Conservation (phyloP, 108 stramenopile genomes). For the Mayamaea pseudoterrestris region DNA sequence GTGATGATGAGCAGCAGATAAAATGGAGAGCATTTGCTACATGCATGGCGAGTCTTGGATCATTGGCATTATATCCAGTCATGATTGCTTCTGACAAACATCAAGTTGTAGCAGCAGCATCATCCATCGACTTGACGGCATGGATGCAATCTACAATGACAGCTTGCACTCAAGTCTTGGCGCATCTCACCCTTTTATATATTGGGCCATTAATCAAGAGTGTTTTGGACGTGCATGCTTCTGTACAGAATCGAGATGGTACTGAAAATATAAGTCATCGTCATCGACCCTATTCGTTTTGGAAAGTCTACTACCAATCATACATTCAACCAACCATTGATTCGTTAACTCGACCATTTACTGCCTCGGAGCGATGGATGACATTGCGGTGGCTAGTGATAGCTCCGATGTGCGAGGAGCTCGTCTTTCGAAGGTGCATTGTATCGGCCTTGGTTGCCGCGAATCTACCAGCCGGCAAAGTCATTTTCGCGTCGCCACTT, state of each 20-base stretch:
- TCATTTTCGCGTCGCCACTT: slow-evolving; percentile 41
- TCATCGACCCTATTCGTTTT: not conserved
- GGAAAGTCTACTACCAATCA: not conserved
- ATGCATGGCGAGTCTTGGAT: slow-evolving; percentile 16
- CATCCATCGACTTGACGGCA: slow-evolving; percentile 9
- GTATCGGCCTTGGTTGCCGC: slow-evolving; percentile 26
- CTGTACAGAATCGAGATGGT: not conserved
- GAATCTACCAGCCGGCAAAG: slow-evolving; percentile 8
- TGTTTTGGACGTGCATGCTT: not conserved
- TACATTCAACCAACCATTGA: not conserved
- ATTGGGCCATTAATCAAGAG: not conserved
- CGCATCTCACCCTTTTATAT: slow-evolving; percentile 14
- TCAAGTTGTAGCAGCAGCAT: slow-evolving; percentile 18
- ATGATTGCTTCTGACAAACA: slow-evolving; percentile 25
- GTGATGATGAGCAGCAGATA: slow-evolving; percentile 51
- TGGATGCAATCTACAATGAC: not conserved
- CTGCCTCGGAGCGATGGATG: slow-evolving; percentile 29
- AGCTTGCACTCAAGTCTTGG: slow-evolving; percentile 4
- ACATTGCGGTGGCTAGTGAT: slow-evolving; percentile 39
- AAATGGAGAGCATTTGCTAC: slow-evolving; percentile 37
- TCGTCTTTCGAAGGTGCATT: slow-evolving; percentile 70
- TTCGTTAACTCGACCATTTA: slow-evolving; percentile 7
- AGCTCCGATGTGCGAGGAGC: slow-evolving; percentile 70
- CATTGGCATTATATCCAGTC: too few species aligned
- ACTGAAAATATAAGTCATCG: not conserved